A percentile compares a stretch with the other conserved stretches of the same genome.
Evolutionary conservation across 768 basidiomycete species (phyloP).

Genomic region (Phanerochaete carnosa): DNA sequence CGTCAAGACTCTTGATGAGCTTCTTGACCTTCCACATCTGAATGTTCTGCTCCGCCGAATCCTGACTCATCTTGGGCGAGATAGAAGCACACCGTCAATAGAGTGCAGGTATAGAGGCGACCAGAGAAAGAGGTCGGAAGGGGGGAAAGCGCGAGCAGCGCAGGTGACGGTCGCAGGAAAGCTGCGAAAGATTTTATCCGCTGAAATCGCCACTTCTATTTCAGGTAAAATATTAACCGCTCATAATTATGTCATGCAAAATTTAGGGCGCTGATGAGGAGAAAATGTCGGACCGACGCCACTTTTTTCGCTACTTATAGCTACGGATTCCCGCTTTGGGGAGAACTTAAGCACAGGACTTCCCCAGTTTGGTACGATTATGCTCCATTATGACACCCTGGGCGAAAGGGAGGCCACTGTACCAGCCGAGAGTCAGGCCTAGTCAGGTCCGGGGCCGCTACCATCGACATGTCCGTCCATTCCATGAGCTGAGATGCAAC

Average conservation of each 20-base stretch:
- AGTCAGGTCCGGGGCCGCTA: no score
- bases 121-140: neutral
- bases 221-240: neutral
- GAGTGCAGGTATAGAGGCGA: neutral
- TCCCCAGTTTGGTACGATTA: no score
- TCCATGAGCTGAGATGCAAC: no score
- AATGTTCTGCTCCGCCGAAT: constrained; percentile 89
- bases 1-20: constrained; percentile 96
- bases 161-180: neutral
- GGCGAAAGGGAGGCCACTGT: no score
- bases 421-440: no score
- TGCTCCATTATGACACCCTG: no score
- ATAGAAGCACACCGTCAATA: neutral
- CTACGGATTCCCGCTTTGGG: no score
- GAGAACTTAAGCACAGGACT: no score
- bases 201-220: neutral
- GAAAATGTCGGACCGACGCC: no score
- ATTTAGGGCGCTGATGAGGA: neutral
- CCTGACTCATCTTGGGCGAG: constrained; percentile 67
- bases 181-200: constrained; percentile 3
- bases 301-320: no score
- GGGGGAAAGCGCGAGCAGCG: neutral
- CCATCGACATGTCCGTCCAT: no score
- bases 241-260: neutral
- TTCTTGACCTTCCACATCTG: constrained; percentile 99